Conservation (phyloP, 2,329 filamentous ascomycete species). For the Magnaporthiopsis incrustans region DNA sequence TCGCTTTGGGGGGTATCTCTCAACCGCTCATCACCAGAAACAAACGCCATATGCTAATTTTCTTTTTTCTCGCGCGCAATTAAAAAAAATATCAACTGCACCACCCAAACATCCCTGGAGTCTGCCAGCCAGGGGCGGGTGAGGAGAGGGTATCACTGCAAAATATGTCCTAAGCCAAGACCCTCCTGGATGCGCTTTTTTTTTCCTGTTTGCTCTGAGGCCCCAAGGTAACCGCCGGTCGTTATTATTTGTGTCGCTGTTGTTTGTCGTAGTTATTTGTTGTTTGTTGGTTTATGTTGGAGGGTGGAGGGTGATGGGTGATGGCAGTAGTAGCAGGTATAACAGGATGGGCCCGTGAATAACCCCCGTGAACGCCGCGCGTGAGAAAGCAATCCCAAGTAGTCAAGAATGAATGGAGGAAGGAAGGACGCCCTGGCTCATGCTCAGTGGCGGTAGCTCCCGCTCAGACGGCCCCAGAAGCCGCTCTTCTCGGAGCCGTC, state of each 20-base stretch:
- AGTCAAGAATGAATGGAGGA: neutral
- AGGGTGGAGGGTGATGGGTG: too few relatives aligned
- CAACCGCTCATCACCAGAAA: conserved; percentile 34
- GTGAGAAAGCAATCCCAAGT: neutral
- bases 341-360: too few relatives aligned
- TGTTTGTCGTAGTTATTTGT: too few relatives aligned
- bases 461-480: conserved; percentile 33
- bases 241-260: neutral
- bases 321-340: too few relatives aligned
- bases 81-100: neutral
- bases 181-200: conserved; percentile 2
- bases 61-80: conserved; percentile 1
- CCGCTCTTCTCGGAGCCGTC: conserved; percentile 15
- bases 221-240: conserved; percentile 14
- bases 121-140: conserved; percentile 17
- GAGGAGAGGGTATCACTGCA: neutral
- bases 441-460: conserved; percentile 23
- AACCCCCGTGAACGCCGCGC: conserved; percentile 4
- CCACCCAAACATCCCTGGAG: conserved; percentile 13
- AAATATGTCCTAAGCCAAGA: neutral
- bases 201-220: conserved; percentile 24
- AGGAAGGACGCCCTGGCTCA: neutral
- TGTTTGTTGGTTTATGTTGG: too few relatives aligned
- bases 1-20: conserved; percentile 30
- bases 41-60: conserved; percentile 24